Evolutionary conservation across 73 alveolate genomes (phyloP), one percentile per base, ranked within the genome.

Genomic region (Blepharisma stoltei): DNA sequence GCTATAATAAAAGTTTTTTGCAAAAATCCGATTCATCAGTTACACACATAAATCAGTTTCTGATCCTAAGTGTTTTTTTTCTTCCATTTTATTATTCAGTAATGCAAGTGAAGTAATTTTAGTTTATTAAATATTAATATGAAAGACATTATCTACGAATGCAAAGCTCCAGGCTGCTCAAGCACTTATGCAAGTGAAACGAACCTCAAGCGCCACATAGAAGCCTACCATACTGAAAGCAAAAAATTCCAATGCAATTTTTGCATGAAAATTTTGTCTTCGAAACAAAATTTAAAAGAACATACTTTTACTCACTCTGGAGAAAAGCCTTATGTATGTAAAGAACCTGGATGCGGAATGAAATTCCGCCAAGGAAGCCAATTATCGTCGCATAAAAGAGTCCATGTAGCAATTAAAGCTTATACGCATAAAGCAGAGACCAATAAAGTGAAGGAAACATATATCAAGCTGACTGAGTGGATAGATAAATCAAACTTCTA

Each of bases 301-400:
- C 98, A 92, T 83, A 43, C 83, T 66, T 70, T 95, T 37, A 92
- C 84, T 37, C 98, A 92, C 77, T 89, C 98, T 8, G 96, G 96
- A 6, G 98, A 92, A 81, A 92, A 86, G 55, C 98, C 98, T 18
- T 92, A 92, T 81, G 88, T 85, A 8, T 88, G 95, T 50, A 76
- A 85, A 25, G 77, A 53, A 47, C 91, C 93, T 0, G 95, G 95
- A 54, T 88, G 95, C 53, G 70, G 76, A 47, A 81, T 83, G 69
- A 85, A 93, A 81, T 88, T 88, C 78, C 82, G 88, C 20, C 90
- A 88, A 54, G 55, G 89, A 49, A 67, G 86, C 67, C 84, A 88
- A 71, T 85, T 85, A 66, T 43, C 82, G 38, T 90, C 95, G 7
- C 95, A 88, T 81, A 89, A 88, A 76, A 88, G 84, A 85, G 78